Base-by-base conservation (phyloP, 257 asterid genomes). In the Capsicum baccatum region DNA sequence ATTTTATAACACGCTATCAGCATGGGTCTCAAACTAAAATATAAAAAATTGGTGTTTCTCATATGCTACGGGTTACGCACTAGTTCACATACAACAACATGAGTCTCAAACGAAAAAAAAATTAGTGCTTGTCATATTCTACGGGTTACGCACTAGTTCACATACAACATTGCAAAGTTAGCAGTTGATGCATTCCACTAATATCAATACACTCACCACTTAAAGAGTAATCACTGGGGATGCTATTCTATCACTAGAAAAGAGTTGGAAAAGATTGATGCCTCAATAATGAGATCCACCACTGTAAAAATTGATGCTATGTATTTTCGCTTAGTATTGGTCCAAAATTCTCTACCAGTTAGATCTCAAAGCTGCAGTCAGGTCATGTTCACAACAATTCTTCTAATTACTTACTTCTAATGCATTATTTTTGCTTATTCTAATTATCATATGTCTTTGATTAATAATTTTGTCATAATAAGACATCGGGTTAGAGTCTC, bases 151-250 rank as follows among this genome's bases (percentile, higher is more conserved):
- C 33, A 26, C 33, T 26, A 26, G 93, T 56, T 84, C 94, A 57
- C 90, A 88, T 60, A 60, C 93, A 39, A 64, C 91, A 6, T 92
- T 85, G 80, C 93, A 83, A 83, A 89, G 85, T 82, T 87, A 86
- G 64, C 84, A 33, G 83, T 42, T 69, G 7, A 80, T 90, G 39
- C 89, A 89, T 57, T 89, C 87, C 0, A 79, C 87, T 83, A 88
- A 86, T 64, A 87, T 85, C 60, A 89, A 88, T 70, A 92, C 90
- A 44, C 82, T 84, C 35, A 56, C 91, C 9, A 76, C 56, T 39
- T 86, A 85, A 85, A 50, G 55, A 66, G 15, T 82, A 5, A 37
- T 70, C n/a, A 68, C 42, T 16, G n/a, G 42, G 8, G 79, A 83
- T 55, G 58, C 84, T 52, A 83, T 68, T 44, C 79, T 52, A 66